Conservation (phyloP, 2,329 filamentous ascomycete species). For the Septoria linicola region DNA sequence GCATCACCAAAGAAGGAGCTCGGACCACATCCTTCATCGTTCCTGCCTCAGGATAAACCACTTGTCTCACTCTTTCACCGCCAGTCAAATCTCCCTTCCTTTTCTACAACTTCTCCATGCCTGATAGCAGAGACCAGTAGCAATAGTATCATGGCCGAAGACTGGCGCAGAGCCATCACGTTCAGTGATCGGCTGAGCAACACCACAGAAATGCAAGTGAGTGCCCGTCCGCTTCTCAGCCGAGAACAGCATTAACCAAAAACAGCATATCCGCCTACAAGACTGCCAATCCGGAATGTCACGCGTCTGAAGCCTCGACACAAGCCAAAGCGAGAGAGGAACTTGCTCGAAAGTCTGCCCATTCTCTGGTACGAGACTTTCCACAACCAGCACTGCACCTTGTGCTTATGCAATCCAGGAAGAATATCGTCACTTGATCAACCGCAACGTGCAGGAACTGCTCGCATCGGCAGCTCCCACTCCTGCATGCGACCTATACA, state of each 20-base stretch:
- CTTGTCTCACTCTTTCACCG: not conserved
- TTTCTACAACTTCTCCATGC: not conserved
- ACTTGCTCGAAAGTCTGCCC: constrained; percentile 58
- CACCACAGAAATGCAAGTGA: constrained; percentile 52
- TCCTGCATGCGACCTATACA: constrained; percentile 27
- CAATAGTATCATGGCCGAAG: constrained; percentile 27
- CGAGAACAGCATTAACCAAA: constrained; percentile 16
- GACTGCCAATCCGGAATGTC: constrained; percentile 45
- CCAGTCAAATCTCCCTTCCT: not conserved
- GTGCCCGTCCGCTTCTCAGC: constrained; percentile 3
- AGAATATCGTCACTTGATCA: constrained; percentile 52
- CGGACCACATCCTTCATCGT: no score
- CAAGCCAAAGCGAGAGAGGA: constrained; percentile 67
- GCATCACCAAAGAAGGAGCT: constrained; percentile 13
- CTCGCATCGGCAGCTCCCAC: constrained; percentile 37
- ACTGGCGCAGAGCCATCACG: constrained; percentile 45
- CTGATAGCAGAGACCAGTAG: not conserved
- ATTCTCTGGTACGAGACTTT: constrained; percentile 53
- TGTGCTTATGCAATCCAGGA: constrained; percentile 49
- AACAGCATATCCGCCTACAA: constrained; percentile 52
- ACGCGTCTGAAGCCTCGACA: constrained; percentile 50
- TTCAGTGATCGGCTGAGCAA: constrained; percentile 48
- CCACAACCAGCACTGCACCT: constrained; percentile 21
- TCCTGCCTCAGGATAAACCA: constrained; percentile 3
- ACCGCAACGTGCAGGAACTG: constrained; percentile 32